These are phyloP conservation scores for Herpetospermum pedunculosum DNA, from an alignment of 306 rosid species.

Conservation along the genomic window DNA sequence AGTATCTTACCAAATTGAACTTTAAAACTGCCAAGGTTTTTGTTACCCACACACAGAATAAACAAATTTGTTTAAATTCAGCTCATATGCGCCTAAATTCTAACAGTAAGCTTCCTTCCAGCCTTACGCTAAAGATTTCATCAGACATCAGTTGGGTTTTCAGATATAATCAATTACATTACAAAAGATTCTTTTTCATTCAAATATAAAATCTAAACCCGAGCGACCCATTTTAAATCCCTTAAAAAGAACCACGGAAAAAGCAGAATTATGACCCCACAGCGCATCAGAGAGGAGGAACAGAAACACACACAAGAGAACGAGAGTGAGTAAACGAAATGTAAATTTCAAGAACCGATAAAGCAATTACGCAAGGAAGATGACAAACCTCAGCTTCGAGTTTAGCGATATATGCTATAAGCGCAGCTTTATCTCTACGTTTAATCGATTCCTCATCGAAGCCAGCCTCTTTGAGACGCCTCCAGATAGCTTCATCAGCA, in stretches of 20 bases:
- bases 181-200: not conserved
- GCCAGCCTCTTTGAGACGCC: constrained; percentile 68
- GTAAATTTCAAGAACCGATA: not conserved
- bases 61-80: not conserved
- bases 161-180: not conserved
- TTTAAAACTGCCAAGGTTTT: not conserved
- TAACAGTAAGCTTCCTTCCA: not conserved
- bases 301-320: not conserved
- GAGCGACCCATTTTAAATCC: not conserved
- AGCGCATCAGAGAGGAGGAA: not conserved
- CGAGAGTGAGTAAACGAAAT: not conserved
- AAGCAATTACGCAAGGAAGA: not conserved
- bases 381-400: constrained; percentile 79
- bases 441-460: constrained; percentile 77
- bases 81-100: not conserved
- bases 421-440: constrained; percentile 83
- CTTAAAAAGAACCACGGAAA: no score
- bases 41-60: not conserved
- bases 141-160: not conserved
- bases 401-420: constrained; percentile 73
- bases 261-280: no score
- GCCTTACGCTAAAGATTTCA: not conserved
- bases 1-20: not conserved
- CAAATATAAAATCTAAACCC: no score
- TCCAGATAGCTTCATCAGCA: constrained; percentile 75